Conservation (phyloP, 139 green algal genomes). For the Gonium pectorale region DNA sequence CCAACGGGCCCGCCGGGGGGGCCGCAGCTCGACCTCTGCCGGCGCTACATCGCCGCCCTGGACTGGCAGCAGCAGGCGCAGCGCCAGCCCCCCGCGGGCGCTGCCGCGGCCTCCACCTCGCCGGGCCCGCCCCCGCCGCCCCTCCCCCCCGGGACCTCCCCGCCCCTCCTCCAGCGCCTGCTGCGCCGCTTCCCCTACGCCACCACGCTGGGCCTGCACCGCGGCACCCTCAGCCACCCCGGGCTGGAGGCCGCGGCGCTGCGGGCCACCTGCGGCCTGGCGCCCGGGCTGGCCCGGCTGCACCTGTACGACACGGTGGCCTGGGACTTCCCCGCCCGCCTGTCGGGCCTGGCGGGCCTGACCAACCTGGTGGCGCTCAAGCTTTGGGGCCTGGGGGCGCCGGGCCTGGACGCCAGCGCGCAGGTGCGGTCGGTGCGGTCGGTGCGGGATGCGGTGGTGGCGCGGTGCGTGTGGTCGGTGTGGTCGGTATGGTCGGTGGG, state of each 20-base stretch:
- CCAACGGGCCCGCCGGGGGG: not conserved
- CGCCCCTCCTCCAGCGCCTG: not conserved
- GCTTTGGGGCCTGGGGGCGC: slow-evolving; percentile 35
- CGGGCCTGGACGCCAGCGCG: slow-evolving; percentile 31
- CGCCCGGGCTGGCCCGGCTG: not conserved
- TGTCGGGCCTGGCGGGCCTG: not conserved
- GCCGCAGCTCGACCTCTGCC: not conserved
- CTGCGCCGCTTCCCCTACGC: slow-evolving; percentile 16
- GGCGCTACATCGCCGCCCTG: not conserved
- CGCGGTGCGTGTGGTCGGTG: too few relatives aligned
- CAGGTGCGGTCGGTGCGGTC: slow-evolving; percentile 14
- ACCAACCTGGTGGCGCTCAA: slow-evolving; percentile 37
- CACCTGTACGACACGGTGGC: slow-evolving; percentile 20
- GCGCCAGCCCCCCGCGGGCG: too few relatives aligned
- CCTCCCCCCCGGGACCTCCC: not conserved
- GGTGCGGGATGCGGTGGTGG: too few relatives aligned
- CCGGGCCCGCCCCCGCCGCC: too few relatives aligned
- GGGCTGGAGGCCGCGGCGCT: slow-evolving; percentile 5
- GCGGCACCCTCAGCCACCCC: slow-evolving; percentile 1
- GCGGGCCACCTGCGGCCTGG: not conserved
- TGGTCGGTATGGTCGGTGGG: too few relatives aligned
- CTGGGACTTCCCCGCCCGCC: slow-evolving; percentile 31
- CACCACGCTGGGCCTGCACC: slow-evolving; percentile 8
- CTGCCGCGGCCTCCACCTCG: too few relatives aligned
- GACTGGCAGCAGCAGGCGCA: too few relatives aligned